These are phyloP conservation scores for Albifimbria verrucaria DNA, from an alignment of 2,329 filamentous ascomycete species.

Conservation along the genomic window DNA sequence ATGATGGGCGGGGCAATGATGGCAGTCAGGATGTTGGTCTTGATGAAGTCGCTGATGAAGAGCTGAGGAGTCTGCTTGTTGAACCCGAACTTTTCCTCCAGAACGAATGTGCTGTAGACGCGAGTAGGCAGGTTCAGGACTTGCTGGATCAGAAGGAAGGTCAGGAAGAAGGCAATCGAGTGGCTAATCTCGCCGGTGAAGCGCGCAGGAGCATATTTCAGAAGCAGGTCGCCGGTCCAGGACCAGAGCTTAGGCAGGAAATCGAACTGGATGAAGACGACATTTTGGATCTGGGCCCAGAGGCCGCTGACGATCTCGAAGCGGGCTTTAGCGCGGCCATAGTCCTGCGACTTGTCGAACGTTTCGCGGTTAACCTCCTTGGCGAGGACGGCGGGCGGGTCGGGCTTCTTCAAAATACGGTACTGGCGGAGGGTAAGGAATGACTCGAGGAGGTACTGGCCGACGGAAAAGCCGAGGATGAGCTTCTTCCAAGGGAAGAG, in stretches of 20 bases:
- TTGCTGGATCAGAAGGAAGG: slow-evolving; percentile 80
- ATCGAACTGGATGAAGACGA: slow-evolving; percentile 87
- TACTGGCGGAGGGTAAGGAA: slow-evolving; percentile 91
- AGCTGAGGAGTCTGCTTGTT: slow-evolving; percentile 94
- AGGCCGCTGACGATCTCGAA: slow-evolving; percentile 79
- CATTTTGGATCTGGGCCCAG: slow-evolving; percentile 83
- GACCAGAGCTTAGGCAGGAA: slow-evolving; percentile 89
- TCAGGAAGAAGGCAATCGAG: slow-evolving; percentile 86
- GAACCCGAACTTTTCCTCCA: slow-evolving; percentile 97
- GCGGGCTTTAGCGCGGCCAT: slow-evolving; percentile 92
- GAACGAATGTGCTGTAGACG: slow-evolving; percentile 91
- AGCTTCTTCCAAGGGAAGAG: slow-evolving; percentile 97
- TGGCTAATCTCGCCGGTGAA: slow-evolving; percentile 93
- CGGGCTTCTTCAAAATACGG: slow-evolving; percentile 73
- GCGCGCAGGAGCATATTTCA: slow-evolving; percentile 68
- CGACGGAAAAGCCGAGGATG: slow-evolving; percentile 89
- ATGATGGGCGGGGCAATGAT: slow-evolving; percentile 83
- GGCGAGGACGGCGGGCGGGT: slow-evolving; percentile 80
- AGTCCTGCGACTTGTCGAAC: slow-evolving; percentile 93
- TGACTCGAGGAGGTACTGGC: slow-evolving; percentile 86
- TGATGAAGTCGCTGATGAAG: slow-evolving; percentile 87
- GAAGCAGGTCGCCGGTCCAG: slow-evolving; percentile 70
- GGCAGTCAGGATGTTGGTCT: slow-evolving; percentile 79
- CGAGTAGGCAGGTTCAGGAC: slow-evolving; percentile 74
- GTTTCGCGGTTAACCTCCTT: slow-evolving; percentile 86